Evolutionary conservation across 1,284 basidiomycete species (phyloP).

Genomic region (Fereydounia khargensis): DNA sequence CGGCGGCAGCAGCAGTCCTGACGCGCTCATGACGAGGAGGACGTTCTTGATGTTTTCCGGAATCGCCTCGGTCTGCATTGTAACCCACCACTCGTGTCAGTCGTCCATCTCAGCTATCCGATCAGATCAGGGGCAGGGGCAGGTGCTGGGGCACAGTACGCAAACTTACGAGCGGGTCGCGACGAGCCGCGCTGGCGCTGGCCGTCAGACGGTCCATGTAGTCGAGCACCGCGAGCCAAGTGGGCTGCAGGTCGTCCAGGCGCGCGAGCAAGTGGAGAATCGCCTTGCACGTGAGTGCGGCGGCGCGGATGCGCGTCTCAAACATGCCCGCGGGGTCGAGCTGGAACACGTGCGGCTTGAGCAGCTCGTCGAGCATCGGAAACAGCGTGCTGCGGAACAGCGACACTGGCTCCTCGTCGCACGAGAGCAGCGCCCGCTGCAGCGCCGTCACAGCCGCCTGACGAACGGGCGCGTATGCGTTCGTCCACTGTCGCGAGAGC

Average conservation of each 20-base stretch:
- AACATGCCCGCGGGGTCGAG: constrained; percentile 78
- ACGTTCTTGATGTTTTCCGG: constrained; percentile 97
- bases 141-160: no score
- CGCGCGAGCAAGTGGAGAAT: constrained; percentile 89
- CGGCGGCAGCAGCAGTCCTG: constrained; percentile 65
- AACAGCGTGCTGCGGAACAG: constrained; percentile 88
- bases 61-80: constrained; percentile 92
- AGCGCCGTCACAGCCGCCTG: constrained; percentile 79
- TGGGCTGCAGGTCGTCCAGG: constrained; percentile 69
- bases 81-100: no score
- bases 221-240: constrained; percentile 92
- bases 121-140: no score
- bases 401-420: constrained; percentile 1
- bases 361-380: constrained; percentile 84
- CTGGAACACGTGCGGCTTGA: constrained; percentile 77
- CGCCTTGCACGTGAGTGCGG: constrained; percentile 84
- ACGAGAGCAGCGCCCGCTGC: constrained; percentile 74
- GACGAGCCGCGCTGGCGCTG: constrained; percentile 16
- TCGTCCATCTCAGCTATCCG: no score
- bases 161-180: constrained; percentile 14
- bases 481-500: constrained; percentile 80
- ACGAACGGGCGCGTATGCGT: constrained; percentile 78
- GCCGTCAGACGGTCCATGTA: constrained; percentile 77
- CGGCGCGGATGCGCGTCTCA: constrained; percentile 83
- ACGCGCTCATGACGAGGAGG: constrained; percentile 90